A percentile compares a stretch with the other conserved stretches of the same genome.
Evolutionary conservation across 129 eudicot species (phyloP).

Genomic region (carrot (Daucus carota)): DH1_v3.0 NC_030388.2:21987001-21987500

Average conservation of each 20-base stretch:
- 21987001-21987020: conserved; percentile 68
- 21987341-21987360: background rate
- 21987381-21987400: background rate
- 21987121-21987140: background rate
- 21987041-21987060: conserved; percentile 9
- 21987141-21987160: background rate
- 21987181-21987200: background rate
- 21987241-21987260: background rate
- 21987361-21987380: background rate
- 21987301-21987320: background rate
- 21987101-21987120: background rate
- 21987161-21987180: background rate
- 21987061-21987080: background rate
- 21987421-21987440: background rate
- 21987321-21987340: background rate
- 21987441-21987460: background rate
- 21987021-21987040: conserved; percentile 64
- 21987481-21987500: background rate
- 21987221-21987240: background rate
- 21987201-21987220: background rate
- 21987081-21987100: background rate
- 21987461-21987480: background rate
- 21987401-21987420: background rate
- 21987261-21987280: background rate
- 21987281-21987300: background rate